Base-by-base conservation (phyloP, 2,329 filamentous ascomycete genomes). In the Phialophora tarda region DNA sequence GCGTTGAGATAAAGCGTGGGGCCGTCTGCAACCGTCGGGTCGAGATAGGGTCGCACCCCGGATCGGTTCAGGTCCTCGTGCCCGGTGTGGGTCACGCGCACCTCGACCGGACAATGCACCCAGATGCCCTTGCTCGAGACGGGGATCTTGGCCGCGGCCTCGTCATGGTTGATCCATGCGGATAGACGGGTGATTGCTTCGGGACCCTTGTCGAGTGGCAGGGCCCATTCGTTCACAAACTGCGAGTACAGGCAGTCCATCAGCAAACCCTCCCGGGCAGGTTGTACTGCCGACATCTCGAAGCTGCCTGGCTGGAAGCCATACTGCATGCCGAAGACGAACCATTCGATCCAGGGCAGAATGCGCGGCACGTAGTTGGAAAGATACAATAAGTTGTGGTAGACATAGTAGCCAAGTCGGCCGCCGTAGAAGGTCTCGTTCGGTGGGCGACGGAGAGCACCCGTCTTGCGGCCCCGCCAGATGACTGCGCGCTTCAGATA, bases 161-260 rank as follows among this genome's bases (percentile, higher is more conserved):
- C 88, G 71, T 84, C 80, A 73, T 95, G 90, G 21, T 86, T 85
- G 61, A 99, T 84, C 95, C 95, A 99, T 56, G 91, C 90, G 47
- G 89, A 91, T 12, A 99, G 84, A 10, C 95, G 88, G 34, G 83
- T 85, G 51, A 99, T 86, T 7, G 92, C 93, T 78, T 97, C 93
- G 14, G 94, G 94, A 0, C 95, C 95, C 71, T 90, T 90, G 69
- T 88, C 82, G 0, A 99, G 84, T 1, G 95, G 94, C 6, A 99
- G 85, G 0, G 94, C 94, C 95, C 95, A 99, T 77, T 99, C 95
- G 77, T 99, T 97, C 71, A 99, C 95, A 74, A 92, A 97, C 76
- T 99, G 95, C n/a, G 91, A 94, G 82, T 97, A 99, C 5, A 98
- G 86, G 75, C 95, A 99, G 81, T 99, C 95, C 91, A 99, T 94